phyloP scores from a whole-genome alignment of 805 yeast genomes.

The Sporopachydermia lactativora region DNA sequence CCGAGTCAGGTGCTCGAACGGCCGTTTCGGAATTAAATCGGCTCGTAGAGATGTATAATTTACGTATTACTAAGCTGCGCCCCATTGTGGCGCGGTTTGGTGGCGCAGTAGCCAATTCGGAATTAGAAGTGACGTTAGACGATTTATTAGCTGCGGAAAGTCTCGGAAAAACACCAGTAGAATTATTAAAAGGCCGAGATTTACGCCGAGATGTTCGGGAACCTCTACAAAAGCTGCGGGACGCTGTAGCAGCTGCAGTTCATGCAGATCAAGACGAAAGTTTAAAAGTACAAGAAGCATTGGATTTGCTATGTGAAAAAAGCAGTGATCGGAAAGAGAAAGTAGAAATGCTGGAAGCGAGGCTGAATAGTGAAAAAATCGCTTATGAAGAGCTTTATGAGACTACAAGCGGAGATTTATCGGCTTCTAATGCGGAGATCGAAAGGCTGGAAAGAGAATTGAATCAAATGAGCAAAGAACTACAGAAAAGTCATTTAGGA shows the following conservation, averaged over 20 bases:
- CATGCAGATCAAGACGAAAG: slow-evolving; percentile 43
- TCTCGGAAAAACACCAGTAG: slow-evolving; percentile 32
- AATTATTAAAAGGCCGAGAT: slow-evolving; percentile 23
- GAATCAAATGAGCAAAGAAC: slow-evolving; percentile 30
- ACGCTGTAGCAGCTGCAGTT: slow-evolving; percentile 28
- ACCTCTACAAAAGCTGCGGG: slow-evolving; percentile 30
- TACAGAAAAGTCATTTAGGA: slow-evolving; percentile 35
- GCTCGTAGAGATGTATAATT: slow-evolving; percentile 42
- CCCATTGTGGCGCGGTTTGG: background rate
- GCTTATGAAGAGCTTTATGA: slow-evolving; percentile 43
- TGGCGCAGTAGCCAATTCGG: slow-evolving; percentile 18
- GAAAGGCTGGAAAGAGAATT: slow-evolving; percentile 50
- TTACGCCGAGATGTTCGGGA: slow-evolving; percentile 22
- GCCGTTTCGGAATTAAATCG: slow-evolving; percentile 31
- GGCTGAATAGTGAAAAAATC: slow-evolving; percentile 35
- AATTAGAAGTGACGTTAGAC: slow-evolving; percentile 29
- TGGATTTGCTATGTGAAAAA: slow-evolving; percentile 41
- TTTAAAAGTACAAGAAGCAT: slow-evolving; percentile 40
- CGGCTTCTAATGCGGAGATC: slow-evolving; percentile 44
- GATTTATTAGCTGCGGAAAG: slow-evolving; percentile 27
- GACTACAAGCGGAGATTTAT: slow-evolving; percentile 36
- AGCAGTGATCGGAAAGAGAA: slow-evolving; percentile 43
- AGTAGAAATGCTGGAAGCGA: slow-evolving; percentile 43
- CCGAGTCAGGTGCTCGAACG: no score
- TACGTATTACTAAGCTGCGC: slow-evolving; percentile 31